phyloP scores from a whole-genome alignment of 1,139 yeast genomes.

The Nadsonia starkeyi-henricii region DNA sequence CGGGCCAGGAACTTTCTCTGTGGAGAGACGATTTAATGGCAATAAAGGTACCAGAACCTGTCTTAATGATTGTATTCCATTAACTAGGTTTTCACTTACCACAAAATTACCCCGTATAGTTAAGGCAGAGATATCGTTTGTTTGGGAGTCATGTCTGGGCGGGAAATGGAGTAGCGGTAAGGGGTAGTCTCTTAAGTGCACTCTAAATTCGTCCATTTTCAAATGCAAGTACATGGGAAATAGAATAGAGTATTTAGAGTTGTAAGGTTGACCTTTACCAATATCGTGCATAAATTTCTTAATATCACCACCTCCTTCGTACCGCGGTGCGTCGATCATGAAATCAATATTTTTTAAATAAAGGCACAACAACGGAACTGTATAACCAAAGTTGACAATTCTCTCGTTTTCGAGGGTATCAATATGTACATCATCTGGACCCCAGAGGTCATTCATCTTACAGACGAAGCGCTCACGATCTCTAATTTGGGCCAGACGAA shows the following conservation, averaged over 20 bases:
- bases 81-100: constrained; percentile 38
- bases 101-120: constrained; percentile 38
- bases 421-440: constrained; percentile 28
- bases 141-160: constrained; percentile 24
- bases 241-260: constrained; percentile 51
- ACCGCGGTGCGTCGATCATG: constrained; percentile 39
- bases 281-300: constrained; percentile 49
- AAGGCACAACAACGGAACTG: constrained; percentile 53
- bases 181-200: constrained; percentile 57
- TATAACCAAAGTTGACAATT: constrained; percentile 42
- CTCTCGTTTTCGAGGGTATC: constrained; percentile 36
- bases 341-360: constrained; percentile 46
- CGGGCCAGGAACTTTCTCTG: constrained; percentile 24
- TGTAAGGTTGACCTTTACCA: constrained; percentile 75
- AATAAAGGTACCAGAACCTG: constrained; percentile 51
- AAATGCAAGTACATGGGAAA: constrained; percentile 47
- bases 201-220: constrained; percentile 35
- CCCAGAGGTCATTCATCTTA: constrained; percentile 43
- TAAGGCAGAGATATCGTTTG: constrained; percentile 19
- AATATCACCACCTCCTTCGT: constrained; percentile 32
- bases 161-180: constrained; percentile 38
- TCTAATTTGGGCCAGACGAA: constrained; percentile 15
- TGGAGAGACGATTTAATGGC: constrained; percentile 25
- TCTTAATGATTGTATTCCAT: constrained; percentile 38
- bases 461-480: constrained; percentile 31